Percentiles rank a stretch among this genome's conserved stretches.
phyloP scores from a whole-genome alignment of 352 stramenopile genomes.

The Phytopythium cucurbitacearum region DNA sequence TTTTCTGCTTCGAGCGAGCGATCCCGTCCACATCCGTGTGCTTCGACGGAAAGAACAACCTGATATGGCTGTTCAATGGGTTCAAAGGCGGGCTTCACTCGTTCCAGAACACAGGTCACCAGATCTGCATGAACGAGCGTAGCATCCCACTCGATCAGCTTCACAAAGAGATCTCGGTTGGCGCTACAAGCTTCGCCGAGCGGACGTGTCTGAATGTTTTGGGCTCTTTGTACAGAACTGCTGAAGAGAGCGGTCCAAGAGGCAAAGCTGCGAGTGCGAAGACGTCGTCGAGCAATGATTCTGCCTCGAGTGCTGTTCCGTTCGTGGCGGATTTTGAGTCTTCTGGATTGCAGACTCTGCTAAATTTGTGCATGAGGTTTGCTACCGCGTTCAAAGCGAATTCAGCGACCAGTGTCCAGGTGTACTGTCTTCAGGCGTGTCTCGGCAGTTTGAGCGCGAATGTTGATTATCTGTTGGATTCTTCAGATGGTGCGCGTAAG shows the following conservation, averaged over 20 bases:
- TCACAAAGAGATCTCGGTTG: neutral
- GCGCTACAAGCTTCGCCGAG: conserved; percentile 8
- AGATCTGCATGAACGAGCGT: conserved; percentile 34
- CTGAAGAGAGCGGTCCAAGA: conserved; percentile 13
- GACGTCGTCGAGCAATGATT: neutral
- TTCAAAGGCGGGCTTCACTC: conserved; percentile 22
- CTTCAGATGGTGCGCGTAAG: conserved; percentile 8
- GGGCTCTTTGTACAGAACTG: conserved; percentile 33
- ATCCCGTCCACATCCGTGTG: conserved; percentile 24
- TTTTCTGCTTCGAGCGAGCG: conserved; percentile 17
- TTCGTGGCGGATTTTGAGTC: conserved; percentile 41
- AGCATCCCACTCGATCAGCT: conserved; percentile 10
- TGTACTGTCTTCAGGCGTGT: conserved; percentile 35
- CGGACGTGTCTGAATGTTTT: conserved; percentile 23
- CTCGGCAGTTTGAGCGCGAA: conserved; percentile 42
- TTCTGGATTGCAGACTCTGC: conserved; percentile 26
- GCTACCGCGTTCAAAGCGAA: conserved; percentile 23
- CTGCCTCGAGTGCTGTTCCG: conserved; percentile 11
- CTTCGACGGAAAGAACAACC: conserved; percentile 49
- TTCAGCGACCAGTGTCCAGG: conserved; percentile 10
- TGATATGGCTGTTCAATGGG: conserved; percentile 35
- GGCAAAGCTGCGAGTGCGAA: neutral
- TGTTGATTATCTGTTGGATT: conserved; percentile 23
- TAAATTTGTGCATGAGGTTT: conserved; percentile 28
- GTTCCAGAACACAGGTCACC: conserved; percentile 40